Percentiles rank a stretch among this genome's conserved stretches.
phyloP scores from a whole-genome alignment of 2,329 filamentous ascomycete species.

The Aspergillus sp. region DNA sequence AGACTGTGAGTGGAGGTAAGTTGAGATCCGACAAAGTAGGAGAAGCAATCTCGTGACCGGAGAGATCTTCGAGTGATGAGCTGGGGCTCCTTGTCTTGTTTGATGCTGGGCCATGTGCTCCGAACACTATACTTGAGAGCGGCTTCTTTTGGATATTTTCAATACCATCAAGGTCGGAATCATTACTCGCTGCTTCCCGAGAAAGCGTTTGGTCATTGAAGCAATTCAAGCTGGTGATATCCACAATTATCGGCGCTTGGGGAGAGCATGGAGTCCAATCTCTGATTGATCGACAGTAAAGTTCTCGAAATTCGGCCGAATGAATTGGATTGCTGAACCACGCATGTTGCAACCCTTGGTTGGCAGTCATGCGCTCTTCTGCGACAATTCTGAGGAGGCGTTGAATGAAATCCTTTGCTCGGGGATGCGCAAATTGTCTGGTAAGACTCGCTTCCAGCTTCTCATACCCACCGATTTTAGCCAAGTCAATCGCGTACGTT shows the following conservation, averaged over 20 bases:
- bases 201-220: neutral
- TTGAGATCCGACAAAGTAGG: neutral
- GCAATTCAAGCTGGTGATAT: slow-evolving; percentile 7
- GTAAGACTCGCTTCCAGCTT: slow-evolving; percentile 45
- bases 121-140: neutral
- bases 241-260: slow-evolving; percentile 13
- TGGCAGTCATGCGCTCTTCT: slow-evolving; percentile 52
- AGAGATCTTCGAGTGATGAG: neutral
- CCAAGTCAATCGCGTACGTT: slow-evolving; percentile 31
- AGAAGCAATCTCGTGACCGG: neutral
- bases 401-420: slow-evolving; percentile 56
- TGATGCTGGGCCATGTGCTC: neutral
- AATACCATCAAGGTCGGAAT: neutral
- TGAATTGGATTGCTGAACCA: slow-evolving; percentile 60
- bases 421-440: slow-evolving; percentile 47
- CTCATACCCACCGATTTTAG: slow-evolving; percentile 45
- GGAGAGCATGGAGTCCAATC: slow-evolving; percentile 52
- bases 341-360: slow-evolving; percentile 54
- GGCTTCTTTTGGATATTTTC: neutral
- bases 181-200: neutral
- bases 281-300: slow-evolving; percentile 52
- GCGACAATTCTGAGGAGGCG: slow-evolving; percentile 55
- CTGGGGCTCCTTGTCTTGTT: neutral
- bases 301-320: slow-evolving; percentile 48
- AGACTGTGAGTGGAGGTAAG: neutral